Percentiles rank a stretch among this genome's conserved stretches.
phyloP scores from a whole-genome alignment of 257 asterid species.

The Paulownia fortunei region DNA sequence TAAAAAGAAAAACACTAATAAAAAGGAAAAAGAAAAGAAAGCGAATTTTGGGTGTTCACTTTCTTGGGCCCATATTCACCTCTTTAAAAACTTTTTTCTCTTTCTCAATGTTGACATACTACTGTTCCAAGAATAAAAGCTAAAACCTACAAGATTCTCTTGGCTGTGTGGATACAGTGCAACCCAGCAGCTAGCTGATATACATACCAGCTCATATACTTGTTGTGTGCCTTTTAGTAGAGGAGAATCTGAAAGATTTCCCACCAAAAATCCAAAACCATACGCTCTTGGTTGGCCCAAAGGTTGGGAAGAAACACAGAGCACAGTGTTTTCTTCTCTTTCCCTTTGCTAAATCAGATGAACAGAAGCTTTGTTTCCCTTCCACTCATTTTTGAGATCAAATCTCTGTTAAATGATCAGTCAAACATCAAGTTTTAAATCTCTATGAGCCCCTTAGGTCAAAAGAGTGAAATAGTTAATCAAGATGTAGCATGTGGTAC shows the following conservation, averaged over 20 bases:
- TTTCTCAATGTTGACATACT: conserved; percentile 29
- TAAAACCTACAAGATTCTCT: conserved; percentile 14
- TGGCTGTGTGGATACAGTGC: conserved; percentile 24
- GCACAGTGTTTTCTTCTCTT: not conserved
- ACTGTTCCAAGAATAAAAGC: conserved; percentile 26
- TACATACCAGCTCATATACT: not conserved
- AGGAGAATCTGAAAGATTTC: conserved; percentile 5
- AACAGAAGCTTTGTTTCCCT: not conserved
- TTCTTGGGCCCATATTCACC: conserved; percentile 35
- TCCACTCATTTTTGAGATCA: not conserved
- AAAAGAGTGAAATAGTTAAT: not conserved
- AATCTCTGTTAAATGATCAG: not conserved
- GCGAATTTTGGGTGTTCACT: conserved; percentile 16
- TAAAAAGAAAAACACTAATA: conserved; percentile 2
- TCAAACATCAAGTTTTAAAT: not conserved
- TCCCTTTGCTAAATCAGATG: not conserved
- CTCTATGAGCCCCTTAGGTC: not conserved
- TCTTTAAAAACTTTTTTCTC: not conserved
- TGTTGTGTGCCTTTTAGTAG: not conserved
- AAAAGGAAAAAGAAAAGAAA: conserved; percentile 12
- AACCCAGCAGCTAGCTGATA: conserved; percentile 14
- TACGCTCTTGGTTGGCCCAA: not conserved
- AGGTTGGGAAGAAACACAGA: not conserved
- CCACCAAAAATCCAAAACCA: conserved; percentile 3
- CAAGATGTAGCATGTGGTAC: not conserved